Percentiles rank a stretch among this genome's conserved stretches.
phyloP scores from a whole-genome alignment of 139 green algal genomes.

The Zygnema cylindricum region DNA sequence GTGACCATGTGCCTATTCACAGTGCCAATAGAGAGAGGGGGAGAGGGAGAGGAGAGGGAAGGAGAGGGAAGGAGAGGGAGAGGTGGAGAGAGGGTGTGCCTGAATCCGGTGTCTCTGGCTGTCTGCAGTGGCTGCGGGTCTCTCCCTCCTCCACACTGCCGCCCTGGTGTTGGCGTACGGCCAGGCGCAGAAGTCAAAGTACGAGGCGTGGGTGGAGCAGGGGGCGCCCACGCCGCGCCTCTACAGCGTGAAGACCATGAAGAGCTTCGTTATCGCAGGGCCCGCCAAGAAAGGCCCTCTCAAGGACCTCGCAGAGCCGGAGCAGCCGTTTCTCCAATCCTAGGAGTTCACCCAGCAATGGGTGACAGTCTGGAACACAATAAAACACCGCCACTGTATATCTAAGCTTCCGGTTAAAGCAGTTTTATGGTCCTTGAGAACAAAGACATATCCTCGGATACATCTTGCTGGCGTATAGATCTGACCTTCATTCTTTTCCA shows the following conservation, averaged over 20 bases:
- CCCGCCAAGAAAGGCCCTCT: conserved; percentile 17
- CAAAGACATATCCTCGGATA: too few relatives aligned
- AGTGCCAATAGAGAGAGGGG: too few relatives aligned
- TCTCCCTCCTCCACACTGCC: background rate
- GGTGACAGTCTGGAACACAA: too few relatives aligned
- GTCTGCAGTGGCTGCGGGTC: background rate
- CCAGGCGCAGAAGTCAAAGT: conserved; percentile 44
- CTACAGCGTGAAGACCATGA: conserved; percentile 45
- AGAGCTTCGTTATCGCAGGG: conserved; percentile 47
- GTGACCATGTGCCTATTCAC: background rate
- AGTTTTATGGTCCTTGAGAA: too few relatives aligned
- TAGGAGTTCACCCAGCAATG: too few relatives aligned
- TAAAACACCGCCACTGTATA: too few relatives aligned
- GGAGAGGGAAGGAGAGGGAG: too few relatives aligned
- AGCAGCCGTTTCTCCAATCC: background rate
- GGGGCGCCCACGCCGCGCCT: conserved; percentile 37
- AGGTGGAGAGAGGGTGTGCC: too few relatives aligned
- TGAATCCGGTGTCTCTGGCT: background rate
- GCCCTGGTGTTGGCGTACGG: conserved; percentile 34
- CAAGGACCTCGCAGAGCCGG: background rate
- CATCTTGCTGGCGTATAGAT: too few relatives aligned
- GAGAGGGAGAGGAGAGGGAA: too few relatives aligned
- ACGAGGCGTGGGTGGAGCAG: conserved; percentile 55
- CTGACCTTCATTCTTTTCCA: too few relatives aligned
- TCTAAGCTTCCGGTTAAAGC: too few relatives aligned